Conservation (phyloP, 1,139 yeast genomes). For the Saccharomyces hybrid region DNA sequence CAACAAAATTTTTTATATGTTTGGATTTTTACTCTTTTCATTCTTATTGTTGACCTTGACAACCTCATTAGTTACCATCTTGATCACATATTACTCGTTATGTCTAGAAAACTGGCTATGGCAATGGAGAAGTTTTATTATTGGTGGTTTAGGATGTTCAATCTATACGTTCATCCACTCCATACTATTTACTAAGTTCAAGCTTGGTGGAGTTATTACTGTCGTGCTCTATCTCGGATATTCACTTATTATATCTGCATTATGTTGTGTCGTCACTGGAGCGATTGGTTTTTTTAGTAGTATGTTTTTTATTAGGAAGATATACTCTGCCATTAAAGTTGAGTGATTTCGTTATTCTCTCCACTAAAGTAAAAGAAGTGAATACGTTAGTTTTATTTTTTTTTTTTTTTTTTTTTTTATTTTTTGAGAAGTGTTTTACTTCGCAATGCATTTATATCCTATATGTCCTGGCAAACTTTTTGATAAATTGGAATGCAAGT, state of each 20-base stretch:
- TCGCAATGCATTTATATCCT: neutral
- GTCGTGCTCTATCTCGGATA: conserved; percentile 80
- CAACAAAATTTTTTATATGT: conserved; percentile 91
- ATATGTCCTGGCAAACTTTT: neutral
- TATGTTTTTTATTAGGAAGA: conserved; percentile 66
- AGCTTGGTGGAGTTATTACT: conserved; percentile 68
- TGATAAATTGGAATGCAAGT: neutral
- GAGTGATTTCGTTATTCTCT: conserved; percentile 36
- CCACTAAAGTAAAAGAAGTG: neutral
- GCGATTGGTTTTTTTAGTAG: conserved; percentile 76
- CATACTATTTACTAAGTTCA: conserved; percentile 59
- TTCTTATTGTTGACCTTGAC: conserved; percentile 74
- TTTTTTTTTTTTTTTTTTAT: neutral
- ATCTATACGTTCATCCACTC: conserved; percentile 81
- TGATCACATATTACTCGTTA: conserved; percentile 75
- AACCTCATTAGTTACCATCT: conserved; percentile 69
- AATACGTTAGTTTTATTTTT: no score
- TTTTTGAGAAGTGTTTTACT: neutral
- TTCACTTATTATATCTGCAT: conserved; percentile 59
- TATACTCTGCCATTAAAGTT: conserved; percentile 78
- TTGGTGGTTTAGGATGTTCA: conserved; percentile 80
- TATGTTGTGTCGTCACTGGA: conserved; percentile 80
- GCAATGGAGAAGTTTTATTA: conserved; percentile 91
- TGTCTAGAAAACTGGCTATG: conserved; percentile 91
- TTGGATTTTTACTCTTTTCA: conserved; percentile 90